phyloP scores from a whole-genome alignment of 441 rosid species.

The Pelargonium fulgidum region DNA sequence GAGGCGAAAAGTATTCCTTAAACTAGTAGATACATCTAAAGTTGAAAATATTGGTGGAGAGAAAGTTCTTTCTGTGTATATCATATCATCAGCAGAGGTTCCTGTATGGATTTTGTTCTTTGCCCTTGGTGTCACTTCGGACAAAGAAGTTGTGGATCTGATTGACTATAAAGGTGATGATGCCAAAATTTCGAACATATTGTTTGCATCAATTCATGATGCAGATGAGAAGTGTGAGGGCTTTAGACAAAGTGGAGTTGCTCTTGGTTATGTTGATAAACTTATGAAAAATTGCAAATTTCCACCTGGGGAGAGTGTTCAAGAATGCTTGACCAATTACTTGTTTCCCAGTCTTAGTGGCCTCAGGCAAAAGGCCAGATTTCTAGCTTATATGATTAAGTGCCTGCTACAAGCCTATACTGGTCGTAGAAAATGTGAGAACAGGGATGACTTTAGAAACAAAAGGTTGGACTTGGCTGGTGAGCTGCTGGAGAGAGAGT shows the following conservation, averaged over 20 bases:
- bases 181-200: slow-evolving; percentile 47
- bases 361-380: slow-evolving; percentile 62
- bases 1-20: slow-evolving; percentile 56
- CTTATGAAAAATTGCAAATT: slow-evolving; percentile 44
- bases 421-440: slow-evolving; percentile 71
- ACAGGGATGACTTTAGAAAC: slow-evolving; percentile 75
- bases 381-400: slow-evolving; percentile 84
- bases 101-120: slow-evolving; percentile 83
- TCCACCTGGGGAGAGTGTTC: slow-evolving; percentile 61
- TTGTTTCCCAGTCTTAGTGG: slow-evolving; percentile 63
- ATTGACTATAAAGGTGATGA: slow-evolving; percentile 51
- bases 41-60: slow-evolving; percentile 52
- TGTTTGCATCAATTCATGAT: slow-evolving; percentile 58
- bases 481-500: slow-evolving; percentile 79
- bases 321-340: slow-evolving; percentile 48
- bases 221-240: slow-evolving; percentile 52
- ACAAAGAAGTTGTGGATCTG: slow-evolving; percentile 57
- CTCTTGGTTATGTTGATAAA: slow-evolving; percentile 32
- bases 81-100: slow-evolving; percentile 59
- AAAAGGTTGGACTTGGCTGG: slow-evolving; percentile 85
- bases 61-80: slow-evolving; percentile 60
- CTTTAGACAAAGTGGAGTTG: slow-evolving; percentile 39
- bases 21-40: slow-evolving; percentile 38
- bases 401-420: slow-evolving; percentile 62
- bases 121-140: slow-evolving; percentile 71